phyloP scores from a whole-genome alignment of 2,329 filamentous ascomycete genomes.

The Davidsoniella eucalypti region DNA sequence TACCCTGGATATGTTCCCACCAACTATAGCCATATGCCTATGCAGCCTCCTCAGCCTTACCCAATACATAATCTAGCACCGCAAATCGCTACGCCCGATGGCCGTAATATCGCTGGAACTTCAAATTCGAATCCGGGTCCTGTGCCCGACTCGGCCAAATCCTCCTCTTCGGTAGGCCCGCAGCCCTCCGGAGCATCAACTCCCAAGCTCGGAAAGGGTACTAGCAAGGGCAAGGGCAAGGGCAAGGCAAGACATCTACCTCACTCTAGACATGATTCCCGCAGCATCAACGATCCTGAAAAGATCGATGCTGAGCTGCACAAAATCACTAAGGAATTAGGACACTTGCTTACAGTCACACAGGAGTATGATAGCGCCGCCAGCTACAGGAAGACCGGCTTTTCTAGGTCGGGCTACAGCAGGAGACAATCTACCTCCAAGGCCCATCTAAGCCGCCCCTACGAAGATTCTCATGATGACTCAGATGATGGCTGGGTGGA shows the following conservation, averaged over 20 bases:
- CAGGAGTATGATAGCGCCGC: constrained; percentile 6
- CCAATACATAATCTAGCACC: constrained; percentile 2
- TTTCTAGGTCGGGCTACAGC: neutral
- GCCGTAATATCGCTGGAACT: too few relatives aligned
- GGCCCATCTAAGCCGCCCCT: neutral
- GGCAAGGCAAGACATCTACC: neutral
- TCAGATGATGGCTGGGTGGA: constrained; percentile 4
- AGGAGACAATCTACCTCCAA: neutral
- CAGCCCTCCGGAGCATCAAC: constrained; percentile 9
- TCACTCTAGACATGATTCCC: neutral
- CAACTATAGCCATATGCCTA: neutral
- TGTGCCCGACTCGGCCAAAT: neutral
- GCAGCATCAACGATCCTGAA: neutral
- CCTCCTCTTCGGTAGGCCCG: neutral
- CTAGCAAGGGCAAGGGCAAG: neutral
- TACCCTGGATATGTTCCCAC: neutral
- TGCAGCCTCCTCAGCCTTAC: neutral
- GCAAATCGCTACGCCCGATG: constrained; percentile 3
- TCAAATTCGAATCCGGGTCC: too few relatives aligned
- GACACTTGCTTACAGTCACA: constrained; percentile 8
- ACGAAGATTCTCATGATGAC: constrained; percentile 6
- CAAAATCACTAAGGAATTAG: neutral
- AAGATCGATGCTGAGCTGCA: constrained; percentile 1
- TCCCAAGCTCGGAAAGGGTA: neutral
- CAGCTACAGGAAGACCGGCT: neutral